A percentile compares a stretch with the other conserved stretches of the same genome.
phyloP scores from a whole-genome alignment of 352 stramenopile species.

The Peronosclerospora sorghi region DNA sequence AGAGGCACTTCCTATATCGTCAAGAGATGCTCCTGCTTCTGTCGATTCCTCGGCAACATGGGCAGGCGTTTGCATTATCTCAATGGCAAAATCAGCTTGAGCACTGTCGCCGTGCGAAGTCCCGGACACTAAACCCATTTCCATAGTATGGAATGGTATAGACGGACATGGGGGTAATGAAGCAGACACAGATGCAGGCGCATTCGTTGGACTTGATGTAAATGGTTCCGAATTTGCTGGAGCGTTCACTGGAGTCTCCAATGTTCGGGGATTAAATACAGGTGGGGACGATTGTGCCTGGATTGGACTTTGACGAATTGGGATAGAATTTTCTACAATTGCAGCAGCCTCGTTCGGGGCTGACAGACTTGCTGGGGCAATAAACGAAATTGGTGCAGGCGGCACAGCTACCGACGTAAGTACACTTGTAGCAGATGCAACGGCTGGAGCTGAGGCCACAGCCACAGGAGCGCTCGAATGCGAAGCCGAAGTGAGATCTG shows the following conservation, averaged over 20 bases:
- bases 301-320: slow-evolving; percentile 1
- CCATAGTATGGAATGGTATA: slow-evolving; percentile 13
- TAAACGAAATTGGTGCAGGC: slow-evolving; percentile 14
- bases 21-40: slow-evolving; percentile 15
- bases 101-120: slow-evolving; percentile 20
- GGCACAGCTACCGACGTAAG: slow-evolving; percentile 9
- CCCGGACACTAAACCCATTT: slow-evolving; percentile 1
- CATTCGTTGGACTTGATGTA: slow-evolving; percentile 6
- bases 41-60: slow-evolving; percentile 8
- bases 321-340: slow-evolving; percentile 9
- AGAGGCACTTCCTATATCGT: slow-evolving; percentile 26
- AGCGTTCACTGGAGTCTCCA: slow-evolving; percentile 8
- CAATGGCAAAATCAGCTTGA: slow-evolving; percentile 25
- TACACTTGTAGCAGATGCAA: slow-evolving; percentile 3
- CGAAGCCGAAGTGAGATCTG: slow-evolving; percentile 12
- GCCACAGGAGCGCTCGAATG: slow-evolving; percentile 2
- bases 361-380: slow-evolving; percentile 6
- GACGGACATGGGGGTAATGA: slow-evolving; percentile 2
- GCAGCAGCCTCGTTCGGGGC: slow-evolving; percentile 3
- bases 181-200: slow-evolving; percentile 4
- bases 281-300: slow-evolving; percentile 25
- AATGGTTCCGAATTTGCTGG: slow-evolving; percentile 5
- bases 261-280: slow-evolving; percentile 15
- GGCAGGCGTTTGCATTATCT: slow-evolving; percentile 23
- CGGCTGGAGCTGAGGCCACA: slow-evolving; percentile 8